Evolutionary conservation across 2,329 filamentous ascomycete genomes (phyloP), one percentile per base, ranked within the genome.

Genomic region (Aurifilum marmelostoma): DNA sequence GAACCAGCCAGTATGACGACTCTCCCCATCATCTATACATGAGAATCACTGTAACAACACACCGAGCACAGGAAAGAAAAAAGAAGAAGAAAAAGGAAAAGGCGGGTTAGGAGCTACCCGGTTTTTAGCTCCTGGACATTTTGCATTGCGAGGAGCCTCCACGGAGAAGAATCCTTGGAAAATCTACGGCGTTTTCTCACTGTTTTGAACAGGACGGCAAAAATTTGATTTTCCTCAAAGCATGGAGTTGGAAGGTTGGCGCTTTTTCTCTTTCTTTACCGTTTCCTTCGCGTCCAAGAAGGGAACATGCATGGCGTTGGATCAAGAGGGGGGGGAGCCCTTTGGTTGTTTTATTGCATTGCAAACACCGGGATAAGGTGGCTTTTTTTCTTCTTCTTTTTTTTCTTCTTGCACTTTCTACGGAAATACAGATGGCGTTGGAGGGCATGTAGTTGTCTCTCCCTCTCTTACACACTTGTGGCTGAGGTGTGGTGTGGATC

Each of bases 151-250:
- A 43, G 24, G 34, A 43, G 14, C 56, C 56, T 59, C n/a, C 29
- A 59, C 29, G 11, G 43, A 8, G 2, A 21, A 47, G n/a, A 16
- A 18, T n/a, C 16, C 37, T 62, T 29, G 37, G 37, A 6, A 1
- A n/a, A n/a, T n/a, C n/a, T 43, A 18, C 14, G 68, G 65, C 68
- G 65, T 69, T 64, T n/a, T 64, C 60, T 62, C 41, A 60, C 60
- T 37, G 58, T 32, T 2, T 41, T 39, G 16, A 60, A 47, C 32
- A 29, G 64, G 60, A 47, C 11, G 39, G 37, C 6, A 24, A 27
- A n/a, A 14, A 9, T 27, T 16, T 62, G n/a, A n/a, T 12, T 59
- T 32, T 3, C 9, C 11, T 39, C 9, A 27, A 59, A 24, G 63
- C 63, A 59, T 43, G 65, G 65, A 67, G 68, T 64, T 69, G 65